Evolutionary conservation across 1,284 basidiomycete genomes (phyloP), one percentile per base, ranked within the genome.

Genomic region (Moesziomyces sp.): DNA sequence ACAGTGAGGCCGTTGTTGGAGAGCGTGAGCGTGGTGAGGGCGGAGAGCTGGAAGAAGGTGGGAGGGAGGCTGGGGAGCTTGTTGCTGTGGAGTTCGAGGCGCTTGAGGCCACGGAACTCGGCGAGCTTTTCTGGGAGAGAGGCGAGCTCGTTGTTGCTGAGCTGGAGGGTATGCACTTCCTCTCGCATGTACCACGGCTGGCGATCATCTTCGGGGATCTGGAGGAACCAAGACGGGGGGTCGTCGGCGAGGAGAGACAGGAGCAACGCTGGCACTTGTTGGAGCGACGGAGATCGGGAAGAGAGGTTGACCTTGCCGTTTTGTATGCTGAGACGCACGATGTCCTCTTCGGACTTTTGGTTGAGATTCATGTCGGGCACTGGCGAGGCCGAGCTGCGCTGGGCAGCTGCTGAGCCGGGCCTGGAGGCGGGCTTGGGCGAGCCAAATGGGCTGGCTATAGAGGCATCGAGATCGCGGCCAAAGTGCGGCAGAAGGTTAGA

Each of bases 11-110:
- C 60, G 54, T 83, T 83, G 30, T 58, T 70, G 45, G 78, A 60
- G 33, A 83, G 74, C 10, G 56, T 76, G 21, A 83, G 59, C 24
- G 54, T 68, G 23, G 78, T 81, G 42, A 83, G 65, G 30, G 68
- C 55, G 14, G 56, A 42, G 21, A 83, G 70, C 46, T 71, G 69
- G 46, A 69, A 74, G 24, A 80, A 19, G n/a, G 57, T 5, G 19
- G 35, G 13, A 1, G 81, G 81, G 16, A 81, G 58, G 24, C 45
- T 10, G 14, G 62, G 30, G 8, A 83, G 65, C n/a, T 54, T 64
- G 48, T 83, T 83, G 59, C 64, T 72, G 44, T 79, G 78, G 19
- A 80, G 52, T 50, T 83, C 80, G 24, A 83, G 66, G 23, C 74
- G 61, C 21, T 63, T 66, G 28, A 83, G 72, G 18, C 59, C 67